Evolutionary conservation across 148 eudicot species (phyloP), one percentile per base, ranked within the genome.

Genomic region (Rhododendron ovatum): DNA sequence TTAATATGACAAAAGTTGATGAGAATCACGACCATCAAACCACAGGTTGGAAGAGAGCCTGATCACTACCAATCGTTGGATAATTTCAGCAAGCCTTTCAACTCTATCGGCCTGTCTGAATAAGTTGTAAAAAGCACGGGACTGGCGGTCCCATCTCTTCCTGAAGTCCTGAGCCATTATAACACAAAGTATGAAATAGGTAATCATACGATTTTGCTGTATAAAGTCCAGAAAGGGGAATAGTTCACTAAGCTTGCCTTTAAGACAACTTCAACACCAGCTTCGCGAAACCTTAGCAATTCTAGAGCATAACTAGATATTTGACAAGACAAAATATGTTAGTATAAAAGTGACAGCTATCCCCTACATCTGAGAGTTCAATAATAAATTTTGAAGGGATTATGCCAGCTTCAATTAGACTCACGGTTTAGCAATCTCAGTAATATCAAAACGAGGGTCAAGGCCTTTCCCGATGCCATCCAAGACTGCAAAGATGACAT

Each of bases 401-500:
- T 24, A 11, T 47, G 45, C 11, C 17, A 69, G 51, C 78, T 82
- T 82, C 2, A 82, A 57, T 7, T 35, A 82, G 30, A 90, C 99
- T 95, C 88, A 97, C 99, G 99, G 99, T 91, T 91, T 97, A 67
- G 99, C 98, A 80, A 97, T 97, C 89, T 97, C 99, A 81, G 98
- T 95, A 85, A 97, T 97, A 91, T 97, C 99, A 91, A 97, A 97
- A 83, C 99, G 96, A 91, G 99, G 95, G 88, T 97, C 99, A 89
- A 97, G 99, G 88, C 99, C 99, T 90, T 97, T 97, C 83, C 99
- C 99, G 87, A 97, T 97, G 84, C 99, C 99, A 93, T 97, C 99
- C 88, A 97, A 91, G 55, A 97, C 99, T 97, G 93, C 88, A 83
- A 76, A 51, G 51, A 84, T 51, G 79, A 82, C 82, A 78, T 18